Conservation (phyloP, 768 basidiomycete species). For the Pleurotus tuoliensis region DNA sequence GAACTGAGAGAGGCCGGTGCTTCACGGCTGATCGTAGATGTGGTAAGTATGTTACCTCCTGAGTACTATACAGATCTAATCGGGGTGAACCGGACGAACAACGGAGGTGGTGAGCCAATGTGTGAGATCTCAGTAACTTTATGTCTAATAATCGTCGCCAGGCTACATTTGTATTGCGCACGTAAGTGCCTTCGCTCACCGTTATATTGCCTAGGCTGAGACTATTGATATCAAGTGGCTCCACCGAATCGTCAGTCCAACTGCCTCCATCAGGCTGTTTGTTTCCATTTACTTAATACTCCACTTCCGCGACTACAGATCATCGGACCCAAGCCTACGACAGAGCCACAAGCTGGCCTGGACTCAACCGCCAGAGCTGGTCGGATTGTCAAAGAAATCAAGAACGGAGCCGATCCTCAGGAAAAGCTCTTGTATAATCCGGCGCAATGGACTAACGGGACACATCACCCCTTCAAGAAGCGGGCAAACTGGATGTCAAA, state of each 20-base stretch:
- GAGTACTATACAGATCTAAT: neutral
- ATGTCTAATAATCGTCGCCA: slow-evolving; percentile 1
- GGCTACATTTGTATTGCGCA: slow-evolving; percentile 59
- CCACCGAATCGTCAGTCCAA: slow-evolving; percentile 35
- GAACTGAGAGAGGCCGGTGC: slow-evolving; percentile 45
- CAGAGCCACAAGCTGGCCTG: slow-evolving; percentile 52
- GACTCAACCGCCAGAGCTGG: slow-evolving; percentile 46
- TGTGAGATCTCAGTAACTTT: neutral
- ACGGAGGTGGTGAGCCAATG: slow-evolving; percentile 35
- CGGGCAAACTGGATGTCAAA: slow-evolving; percentile 45
- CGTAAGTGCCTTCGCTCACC: slow-evolving; percentile 28
- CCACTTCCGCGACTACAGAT: slow-evolving; percentile 28
- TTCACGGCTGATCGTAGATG: slow-evolving; percentile 52
- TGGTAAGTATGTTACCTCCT: slow-evolving; percentile 29
- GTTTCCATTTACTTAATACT: neutral
- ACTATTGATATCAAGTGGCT: slow-evolving; percentile 30
- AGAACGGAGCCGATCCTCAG: slow-evolving; percentile 41
- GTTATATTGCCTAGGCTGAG: too few relatives aligned
- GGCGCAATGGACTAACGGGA: slow-evolving; percentile 42
- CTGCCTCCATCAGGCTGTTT: neutral
- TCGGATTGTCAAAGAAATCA: slow-evolving; percentile 42
- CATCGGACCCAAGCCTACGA: slow-evolving; percentile 45
- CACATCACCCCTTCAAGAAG: slow-evolving; percentile 36
- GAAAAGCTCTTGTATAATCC: slow-evolving; percentile 45
- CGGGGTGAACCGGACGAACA: slow-evolving; percentile 33